A percentile compares a stretch with the other conserved stretches of the same genome.
phyloP scores from a whole-genome alignment of 2,329 filamentous ascomycete genomes.

The Aureobasidium pullulans region DNA sequence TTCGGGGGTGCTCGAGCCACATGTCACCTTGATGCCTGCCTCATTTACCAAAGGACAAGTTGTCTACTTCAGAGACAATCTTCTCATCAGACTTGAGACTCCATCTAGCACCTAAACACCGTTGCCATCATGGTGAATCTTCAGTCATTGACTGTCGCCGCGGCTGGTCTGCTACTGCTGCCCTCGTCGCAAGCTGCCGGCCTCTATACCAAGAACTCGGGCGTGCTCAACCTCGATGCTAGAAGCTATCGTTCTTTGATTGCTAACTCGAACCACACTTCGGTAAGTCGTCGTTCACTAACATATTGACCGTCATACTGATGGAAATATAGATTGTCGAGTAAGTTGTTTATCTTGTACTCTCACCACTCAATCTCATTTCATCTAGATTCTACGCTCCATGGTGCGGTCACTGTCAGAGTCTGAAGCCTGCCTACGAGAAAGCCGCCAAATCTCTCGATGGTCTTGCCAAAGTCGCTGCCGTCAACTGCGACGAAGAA shows the following conservation, averaged over 20 bases:
- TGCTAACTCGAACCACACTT: slow-evolving; percentile 82
- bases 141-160: slow-evolving; percentile 39
- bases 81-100: background rate
- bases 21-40: slow-evolving; percentile 1
- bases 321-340: slow-evolving; percentile 29
- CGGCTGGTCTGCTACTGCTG: slow-evolving; percentile 57
- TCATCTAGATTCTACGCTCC: slow-evolving; percentile 72
- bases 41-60: slow-evolving; percentile 17
- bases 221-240: slow-evolving; percentile 73
- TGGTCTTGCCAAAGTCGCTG: slow-evolving; percentile 90
- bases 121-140: slow-evolving; percentile 15
- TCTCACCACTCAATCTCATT: slow-evolving; percentile 4
- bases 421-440: slow-evolving; percentile 90
- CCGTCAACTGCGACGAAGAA: slow-evolving; percentile 91
- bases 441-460: slow-evolving; percentile 83
- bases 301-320: background rate
- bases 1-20: slow-evolving; percentile 12
- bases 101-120: background rate
- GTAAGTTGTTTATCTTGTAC: slow-evolving; percentile 21
- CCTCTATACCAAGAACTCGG: slow-evolving; percentile 79
- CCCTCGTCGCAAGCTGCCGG: slow-evolving; percentile 60
- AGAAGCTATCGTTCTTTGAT: slow-evolving; percentile 78
- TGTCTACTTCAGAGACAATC: background rate
- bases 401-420: slow-evolving; percentile 97
- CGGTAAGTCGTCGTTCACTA: slow-evolving; percentile 49